phyloP scores from a whole-genome alignment of 1,284 basidiomycete species.

The Sanguinoderma infundibulare region DNA sequence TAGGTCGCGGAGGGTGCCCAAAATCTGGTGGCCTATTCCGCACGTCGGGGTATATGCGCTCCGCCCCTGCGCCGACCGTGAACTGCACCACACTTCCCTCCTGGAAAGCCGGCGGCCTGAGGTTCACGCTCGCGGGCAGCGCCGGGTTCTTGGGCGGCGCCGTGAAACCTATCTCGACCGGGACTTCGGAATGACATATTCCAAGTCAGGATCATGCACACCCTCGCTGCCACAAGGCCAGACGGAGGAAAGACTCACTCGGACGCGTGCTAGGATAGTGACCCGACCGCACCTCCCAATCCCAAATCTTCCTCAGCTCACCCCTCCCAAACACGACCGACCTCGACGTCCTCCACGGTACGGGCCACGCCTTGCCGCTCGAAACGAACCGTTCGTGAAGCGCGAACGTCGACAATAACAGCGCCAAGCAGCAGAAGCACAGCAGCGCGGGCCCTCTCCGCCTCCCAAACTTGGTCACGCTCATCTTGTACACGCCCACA shows the following conservation, averaged over 20 bases:
- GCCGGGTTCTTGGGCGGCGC: conserved; percentile 71
- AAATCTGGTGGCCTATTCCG: conserved; percentile 58
- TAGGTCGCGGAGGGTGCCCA: conserved; percentile 84
- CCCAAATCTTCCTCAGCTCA: conserved; percentile 88
- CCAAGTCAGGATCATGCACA: background rate
- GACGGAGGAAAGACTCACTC: conserved; percentile 54
- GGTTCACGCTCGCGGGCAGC: conserved; percentile 54
- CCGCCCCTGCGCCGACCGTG: conserved; percentile 73
- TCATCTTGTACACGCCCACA: conserved; percentile 59
- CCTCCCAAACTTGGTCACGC: conserved; percentile 60
- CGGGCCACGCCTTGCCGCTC: conserved; percentile 69
- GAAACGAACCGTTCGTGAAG: conserved; percentile 61
- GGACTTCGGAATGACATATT: conserved; percentile 55
- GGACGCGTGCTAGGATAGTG: conserved; percentile 85
- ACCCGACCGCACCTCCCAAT: conserved; percentile 90
- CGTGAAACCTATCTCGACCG: conserved; percentile 68
- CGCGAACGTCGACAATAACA: conserved; percentile 60
- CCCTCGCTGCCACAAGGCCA: background rate
- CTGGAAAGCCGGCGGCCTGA: conserved; percentile 46
- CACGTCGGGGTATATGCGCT: conserved; percentile 77
- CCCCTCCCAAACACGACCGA: conserved; percentile 80
- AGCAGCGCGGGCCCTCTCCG: conserved; percentile 56
- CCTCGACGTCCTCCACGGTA: conserved; percentile 62
- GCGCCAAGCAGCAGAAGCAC: conserved; percentile 50
- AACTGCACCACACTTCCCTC: conserved; percentile 36